Percentiles rank a stretch among this genome's conserved stretches.
Evolutionary conservation across 495 filamentous ascomycete genomes (phyloP).

Genomic region (Tuber indicum): DNA sequence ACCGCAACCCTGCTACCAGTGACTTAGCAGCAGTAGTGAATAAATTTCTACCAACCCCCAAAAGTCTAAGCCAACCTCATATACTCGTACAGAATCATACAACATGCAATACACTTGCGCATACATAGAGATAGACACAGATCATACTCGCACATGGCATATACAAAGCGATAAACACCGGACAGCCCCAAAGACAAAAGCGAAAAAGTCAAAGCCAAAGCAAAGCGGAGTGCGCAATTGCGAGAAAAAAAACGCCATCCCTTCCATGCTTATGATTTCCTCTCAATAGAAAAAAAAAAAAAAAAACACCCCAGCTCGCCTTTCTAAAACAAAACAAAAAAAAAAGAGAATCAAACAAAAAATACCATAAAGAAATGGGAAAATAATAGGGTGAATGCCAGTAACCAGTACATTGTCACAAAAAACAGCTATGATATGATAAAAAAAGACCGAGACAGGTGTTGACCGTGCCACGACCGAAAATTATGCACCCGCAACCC

Average conservation of each 20-base stretch:
- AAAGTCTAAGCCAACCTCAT: not conserved
- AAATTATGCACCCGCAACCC: not conserved
- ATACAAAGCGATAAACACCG: not conserved
- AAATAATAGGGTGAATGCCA: constrained; percentile 11
- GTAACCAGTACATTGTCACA: constrained; percentile 28
- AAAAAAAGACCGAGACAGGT: constrained; percentile 19
- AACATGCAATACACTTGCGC: not conserved
- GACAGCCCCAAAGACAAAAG: constrained; percentile 1
- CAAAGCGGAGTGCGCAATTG: constrained; percentile 10
- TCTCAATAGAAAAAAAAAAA: constrained; percentile 13
- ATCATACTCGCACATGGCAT: not conserved
- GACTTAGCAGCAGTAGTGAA: not conserved
- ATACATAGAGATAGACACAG: not conserved
- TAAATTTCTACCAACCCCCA: not conserved
- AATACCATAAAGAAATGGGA: constrained; percentile 7
- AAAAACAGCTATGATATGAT: constrained; percentile 29
- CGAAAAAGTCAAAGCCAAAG: constrained; percentile 14
- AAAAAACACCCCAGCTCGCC: constrained; percentile 29
- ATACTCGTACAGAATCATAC: not conserved
- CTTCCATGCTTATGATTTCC: constrained; percentile 34
- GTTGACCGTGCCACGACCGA: constrained; percentile 10
- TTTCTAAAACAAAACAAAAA: constrained; percentile 36
- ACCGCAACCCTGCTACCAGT: not conserved
- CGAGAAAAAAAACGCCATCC: constrained; percentile 15
- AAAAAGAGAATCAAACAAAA: constrained; percentile 21